Evolutionary conservation across 1,139 yeast genomes (phyloP).

Genomic region (Chernovozyma aurita): DNA sequence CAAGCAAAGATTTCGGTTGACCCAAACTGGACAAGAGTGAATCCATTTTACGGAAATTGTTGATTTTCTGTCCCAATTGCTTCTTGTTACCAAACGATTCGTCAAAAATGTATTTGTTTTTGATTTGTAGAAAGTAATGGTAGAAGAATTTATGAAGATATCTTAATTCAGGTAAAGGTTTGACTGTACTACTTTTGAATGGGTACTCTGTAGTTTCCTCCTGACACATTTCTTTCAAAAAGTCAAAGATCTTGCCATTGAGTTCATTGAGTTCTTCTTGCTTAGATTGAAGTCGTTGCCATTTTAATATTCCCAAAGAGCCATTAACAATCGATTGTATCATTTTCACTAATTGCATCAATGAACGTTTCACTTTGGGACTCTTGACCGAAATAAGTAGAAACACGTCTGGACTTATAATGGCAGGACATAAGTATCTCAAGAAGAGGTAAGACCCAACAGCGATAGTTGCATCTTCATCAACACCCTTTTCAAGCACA

Average conservation of each 20-base stretch:
- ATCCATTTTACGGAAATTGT: constrained; percentile 26
- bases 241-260: constrained; percentile 42
- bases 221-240: constrained; percentile 33
- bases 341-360: constrained; percentile 79
- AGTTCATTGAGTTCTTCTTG: constrained; percentile 40
- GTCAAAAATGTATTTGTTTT: constrained; percentile 32
- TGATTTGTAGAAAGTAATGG: constrained; percentile 53
- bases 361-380: constrained; percentile 59
- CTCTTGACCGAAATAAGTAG: constrained; percentile 43
- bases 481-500: constrained; percentile 65
- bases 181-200: constrained; percentile 19
- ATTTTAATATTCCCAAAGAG: constrained; percentile 51
- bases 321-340: constrained; percentile 89
- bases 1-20: constrained; percentile 38
- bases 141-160: constrained; percentile 67
- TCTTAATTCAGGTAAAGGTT: constrained; percentile 44
- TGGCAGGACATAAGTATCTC: constrained; percentile 85
- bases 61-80: constrained; percentile 20
- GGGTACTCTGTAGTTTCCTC: constrained; percentile 20
- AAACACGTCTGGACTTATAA: constrained; percentile 79
- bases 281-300: constrained; percentile 49
- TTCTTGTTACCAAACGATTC: constrained; percentile 18
- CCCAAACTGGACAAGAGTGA: constrained; percentile 28
- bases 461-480: constrained; percentile 56
- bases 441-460: constrained; percentile 87